Conservation (phyloP, 768 basidiomycete genomes). For the Trametes maxima region DNA sequence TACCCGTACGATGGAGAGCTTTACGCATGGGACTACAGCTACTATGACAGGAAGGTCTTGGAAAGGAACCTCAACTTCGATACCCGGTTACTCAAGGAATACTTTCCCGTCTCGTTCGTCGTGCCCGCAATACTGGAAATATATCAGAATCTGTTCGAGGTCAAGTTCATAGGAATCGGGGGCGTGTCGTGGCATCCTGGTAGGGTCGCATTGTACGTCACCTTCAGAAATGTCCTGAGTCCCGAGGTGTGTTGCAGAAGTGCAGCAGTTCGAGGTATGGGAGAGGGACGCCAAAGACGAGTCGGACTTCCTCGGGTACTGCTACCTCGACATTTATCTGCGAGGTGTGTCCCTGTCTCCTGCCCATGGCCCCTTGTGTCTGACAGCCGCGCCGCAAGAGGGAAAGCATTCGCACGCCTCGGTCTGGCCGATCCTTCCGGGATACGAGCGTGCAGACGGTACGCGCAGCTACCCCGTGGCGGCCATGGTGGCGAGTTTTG, state of each 20-base stretch:
- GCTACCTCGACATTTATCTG: slow-evolving; percentile 65
- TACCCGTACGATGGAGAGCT: slow-evolving; percentile 71
- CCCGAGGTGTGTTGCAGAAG: background rate
- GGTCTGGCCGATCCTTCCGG: slow-evolving; percentile 47
- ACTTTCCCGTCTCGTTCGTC: slow-evolving; percentile 84
- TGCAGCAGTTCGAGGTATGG: slow-evolving; percentile 74
- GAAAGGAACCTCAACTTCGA: slow-evolving; percentile 71
- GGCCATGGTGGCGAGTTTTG: slow-evolving; percentile 89
- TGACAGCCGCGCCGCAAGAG: background rate
- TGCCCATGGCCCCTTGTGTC: background rate
- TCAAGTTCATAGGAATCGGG: slow-evolving; percentile 59
- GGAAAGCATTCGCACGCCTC: background rate
- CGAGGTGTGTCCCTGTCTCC: background rate
- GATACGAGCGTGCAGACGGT: slow-evolving; percentile 58
- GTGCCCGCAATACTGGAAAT: slow-evolving; percentile 81
- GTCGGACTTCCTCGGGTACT: slow-evolving; percentile 80
- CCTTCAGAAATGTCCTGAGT: background rate
- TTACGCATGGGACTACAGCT: slow-evolving; percentile 84
- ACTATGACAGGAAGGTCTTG: slow-evolving; percentile 65
- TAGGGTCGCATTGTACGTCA: slow-evolving; percentile 26
- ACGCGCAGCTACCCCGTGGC: slow-evolving; percentile 70
- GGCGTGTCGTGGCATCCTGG: slow-evolving; percentile 82
- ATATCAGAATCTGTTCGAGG: slow-evolving; percentile 82
- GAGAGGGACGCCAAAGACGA: slow-evolving; percentile 71
- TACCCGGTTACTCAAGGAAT: slow-evolving; percentile 79